phyloP scores from a whole-genome alignment of 2,329 filamentous ascomycete genomes.

The Aspergillus versicolor region DNA sequence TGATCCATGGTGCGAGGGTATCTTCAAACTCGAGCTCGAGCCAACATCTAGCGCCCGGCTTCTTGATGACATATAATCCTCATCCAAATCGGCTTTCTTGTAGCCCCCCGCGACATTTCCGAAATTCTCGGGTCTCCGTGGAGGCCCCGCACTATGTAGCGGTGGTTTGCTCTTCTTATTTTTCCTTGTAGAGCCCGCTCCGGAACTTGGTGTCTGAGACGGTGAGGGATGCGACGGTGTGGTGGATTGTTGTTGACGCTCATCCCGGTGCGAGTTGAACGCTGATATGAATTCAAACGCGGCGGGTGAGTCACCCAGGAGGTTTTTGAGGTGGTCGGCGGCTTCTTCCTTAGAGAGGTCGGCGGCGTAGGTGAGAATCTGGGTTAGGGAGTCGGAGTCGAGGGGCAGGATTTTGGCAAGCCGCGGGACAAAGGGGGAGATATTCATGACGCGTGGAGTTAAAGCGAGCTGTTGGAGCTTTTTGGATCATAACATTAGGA shows the following conservation, averaged over 20 bases:
- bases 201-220: constrained; percentile 1
- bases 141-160: constrained; percentile 61
- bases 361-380: constrained; percentile 78
- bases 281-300: constrained; percentile 69
- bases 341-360: constrained; percentile 75
- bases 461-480: background rate
- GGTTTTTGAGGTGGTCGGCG: constrained; percentile 79
- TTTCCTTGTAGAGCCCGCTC: constrained; percentile 25
- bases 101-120: constrained; percentile 69
- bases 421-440: constrained; percentile 55
- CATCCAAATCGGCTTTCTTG: constrained; percentile 67
- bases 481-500: background rate
- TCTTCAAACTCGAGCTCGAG: constrained; percentile 17
- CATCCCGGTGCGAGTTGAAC: constrained; percentile 66
- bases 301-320: constrained; percentile 82
- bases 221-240: background rate
- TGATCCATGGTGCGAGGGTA: constrained; percentile 41
- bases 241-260: background rate
- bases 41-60: constrained; percentile 33
- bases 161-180: constrained; percentile 59
- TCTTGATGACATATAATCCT: constrained; percentile 69
- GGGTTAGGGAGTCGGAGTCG: constrained; percentile 78
- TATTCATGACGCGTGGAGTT: constrained; percentile 26
- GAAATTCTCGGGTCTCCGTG: constrained; percentile 63
- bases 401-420: constrained; percentile 79